Base-by-base conservation (phyloP, 2,329 filamentous ascomycete genomes). In the Dactylellina drechsleri region DNA sequence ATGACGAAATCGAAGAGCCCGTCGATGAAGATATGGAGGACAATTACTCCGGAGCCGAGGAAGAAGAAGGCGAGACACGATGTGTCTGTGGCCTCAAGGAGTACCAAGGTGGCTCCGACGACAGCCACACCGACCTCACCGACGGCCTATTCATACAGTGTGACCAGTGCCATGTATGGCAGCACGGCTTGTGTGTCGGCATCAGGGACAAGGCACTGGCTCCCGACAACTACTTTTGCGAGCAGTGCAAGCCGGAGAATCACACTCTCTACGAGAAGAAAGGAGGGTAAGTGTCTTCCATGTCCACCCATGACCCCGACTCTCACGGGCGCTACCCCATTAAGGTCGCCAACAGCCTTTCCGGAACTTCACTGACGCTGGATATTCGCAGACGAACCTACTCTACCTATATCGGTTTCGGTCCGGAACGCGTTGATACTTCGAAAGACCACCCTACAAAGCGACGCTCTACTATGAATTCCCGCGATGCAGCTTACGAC, bases 121-220 rank as follows among this genome's bases (percentile, higher is more conserved):
- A 86, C 75, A 80, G 84, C 77, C 85, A 92, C 77, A 88, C 89
- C 36, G 93, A 97, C 80, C 94, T 98, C 78, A 87, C 94, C 78
- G 95, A 94, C 52, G 94, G 93, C 61, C 91, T 98, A 83, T 99
- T 97, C 83, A 93, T 99, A 78, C 94, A 98, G 84, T 99, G 95
- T 86, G 95, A 98, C 83, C 86, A 92, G 77, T 99, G 95, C 85
- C 96, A 96, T 82, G 95, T 98, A 77, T 99, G 94, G 95, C 95
- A 99, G 82, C 95, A 99, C 82, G 95, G 95, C 80, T 94, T 93
- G 75, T 99, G 95, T 81, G 94, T 99, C 73, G 94, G 95, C 75
- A 97, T 99, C 80, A 93, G 96, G 84, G 95, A 95, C 78, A 94
- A 97, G 82, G 90, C 92, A 78, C 90, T 91, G 81, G 94, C 92